Evolutionary conservation across 352 stramenopile genomes (phyloP).

Genomic region (Globisporangium middletonii): DNA sequence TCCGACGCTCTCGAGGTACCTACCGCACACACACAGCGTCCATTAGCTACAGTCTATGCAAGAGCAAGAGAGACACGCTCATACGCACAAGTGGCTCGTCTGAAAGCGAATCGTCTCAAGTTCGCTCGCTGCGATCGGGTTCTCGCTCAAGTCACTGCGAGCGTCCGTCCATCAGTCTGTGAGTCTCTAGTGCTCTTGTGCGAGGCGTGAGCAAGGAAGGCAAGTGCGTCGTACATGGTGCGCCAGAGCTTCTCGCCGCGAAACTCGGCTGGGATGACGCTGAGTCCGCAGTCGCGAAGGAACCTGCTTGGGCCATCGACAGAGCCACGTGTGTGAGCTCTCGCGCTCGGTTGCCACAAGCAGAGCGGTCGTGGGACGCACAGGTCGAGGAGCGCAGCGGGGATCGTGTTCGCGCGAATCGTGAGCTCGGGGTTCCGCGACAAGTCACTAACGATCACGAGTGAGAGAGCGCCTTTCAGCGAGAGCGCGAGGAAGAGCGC

Average conservation of each 20-base stretch:
- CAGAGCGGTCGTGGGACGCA: background rate
- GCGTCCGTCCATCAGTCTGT: background rate
- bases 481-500: background rate
- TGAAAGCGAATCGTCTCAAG: constrained; percentile 11
- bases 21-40: background rate
- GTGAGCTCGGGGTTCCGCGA: constrained; percentile 7
- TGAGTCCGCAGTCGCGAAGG: constrained; percentile 10
- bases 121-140: constrained; percentile 9
- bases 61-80: background rate
- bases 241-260: constrained; percentile 14
- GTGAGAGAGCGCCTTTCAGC: background rate
- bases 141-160: constrained; percentile 13
- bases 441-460: constrained; percentile 4
- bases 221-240: constrained; percentile 3
- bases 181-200: no score
- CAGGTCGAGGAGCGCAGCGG: constrained; percentile 11
- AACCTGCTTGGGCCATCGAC: background rate
- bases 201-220: background rate
- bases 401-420: constrained; percentile 14
- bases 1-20: constrained; percentile 10
- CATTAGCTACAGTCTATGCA: background rate
- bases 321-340: background rate
- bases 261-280: constrained; percentile 11
- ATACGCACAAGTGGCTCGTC: constrained; percentile 9
- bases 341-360: background rate